Conservation (phyloP, 139 green algal species). For the Coccomyxa sp. region DNA sequence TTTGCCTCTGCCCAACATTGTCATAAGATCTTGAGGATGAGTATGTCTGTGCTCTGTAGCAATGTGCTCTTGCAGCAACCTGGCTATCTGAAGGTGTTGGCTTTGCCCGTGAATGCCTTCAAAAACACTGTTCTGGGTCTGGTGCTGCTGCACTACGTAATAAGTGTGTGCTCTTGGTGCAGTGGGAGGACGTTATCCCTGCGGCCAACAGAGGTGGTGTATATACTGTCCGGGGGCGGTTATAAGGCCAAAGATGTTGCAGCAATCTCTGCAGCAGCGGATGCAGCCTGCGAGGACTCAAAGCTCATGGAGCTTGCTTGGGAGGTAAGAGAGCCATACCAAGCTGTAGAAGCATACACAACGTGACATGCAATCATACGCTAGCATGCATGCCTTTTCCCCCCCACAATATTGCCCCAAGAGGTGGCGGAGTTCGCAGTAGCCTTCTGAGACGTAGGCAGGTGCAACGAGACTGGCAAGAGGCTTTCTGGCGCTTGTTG, state of each 20-base stretch:
- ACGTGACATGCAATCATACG: neutral
- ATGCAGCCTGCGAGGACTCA: constrained; percentile 23
- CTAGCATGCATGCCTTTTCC: neutral
- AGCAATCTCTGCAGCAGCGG: constrained; percentile 19
- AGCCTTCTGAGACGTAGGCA: neutral
- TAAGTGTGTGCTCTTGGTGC: neutral
- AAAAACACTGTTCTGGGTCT: too few species aligned
- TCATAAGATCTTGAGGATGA: too few species aligned
- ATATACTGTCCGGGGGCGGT: constrained; percentile 31
- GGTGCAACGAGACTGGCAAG: neutral
- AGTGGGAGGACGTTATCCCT: constrained; percentile 37
- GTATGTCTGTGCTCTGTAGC: too few species aligned
- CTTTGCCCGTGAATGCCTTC: neutral
- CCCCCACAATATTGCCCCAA: neutral
- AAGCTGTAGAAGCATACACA: neutral
- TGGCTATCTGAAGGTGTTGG: neutral
- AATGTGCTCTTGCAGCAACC: neutral
- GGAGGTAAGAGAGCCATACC: constrained; percentile 19
- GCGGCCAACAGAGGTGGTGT: constrained; percentile 28
- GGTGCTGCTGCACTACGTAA: too few species aligned
- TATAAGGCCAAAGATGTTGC: constrained; percentile 33
- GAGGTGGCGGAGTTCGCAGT: neutral
- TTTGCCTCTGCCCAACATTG: neutral
- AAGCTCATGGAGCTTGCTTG: constrained; percentile 42
- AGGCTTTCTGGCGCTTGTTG: neutral